A percentile compares a stretch with the other conserved stretches of the same genome.
Conservation (phyloP, 805 yeast species). For the Cephaloascus albidus region DNA sequence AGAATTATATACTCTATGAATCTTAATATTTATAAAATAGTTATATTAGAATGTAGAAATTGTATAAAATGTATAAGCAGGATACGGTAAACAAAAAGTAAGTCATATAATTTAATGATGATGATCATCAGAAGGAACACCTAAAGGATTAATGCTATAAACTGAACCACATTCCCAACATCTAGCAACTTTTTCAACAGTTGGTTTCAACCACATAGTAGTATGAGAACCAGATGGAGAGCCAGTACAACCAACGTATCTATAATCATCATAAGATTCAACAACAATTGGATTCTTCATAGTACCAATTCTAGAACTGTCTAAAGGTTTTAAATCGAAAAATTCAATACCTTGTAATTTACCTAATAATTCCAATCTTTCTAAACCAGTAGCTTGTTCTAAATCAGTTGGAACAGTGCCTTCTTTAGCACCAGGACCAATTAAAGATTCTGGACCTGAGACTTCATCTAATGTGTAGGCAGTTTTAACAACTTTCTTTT, state of each 20-base stretch:
- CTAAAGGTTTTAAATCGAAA: slow-evolving; percentile 83
- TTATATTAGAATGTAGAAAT: no score
- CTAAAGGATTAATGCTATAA: slow-evolving; percentile 80
- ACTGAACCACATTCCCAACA: slow-evolving; percentile 99
- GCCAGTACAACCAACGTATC: slow-evolving; percentile 97
- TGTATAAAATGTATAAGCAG: no score
- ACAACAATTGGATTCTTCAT: slow-evolving; percentile 80
- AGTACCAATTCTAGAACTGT: slow-evolving; percentile 84
- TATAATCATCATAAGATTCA: slow-evolving; percentile 84
- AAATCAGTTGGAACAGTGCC: slow-evolving; percentile 87
- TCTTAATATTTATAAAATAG: no score
- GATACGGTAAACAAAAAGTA: no score
- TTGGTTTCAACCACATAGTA: slow-evolving; percentile 87
- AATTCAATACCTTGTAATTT: slow-evolving; percentile 93
- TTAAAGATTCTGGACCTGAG: slow-evolving; percentile 63
- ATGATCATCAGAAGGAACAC: slow-evolving; percentile 61
- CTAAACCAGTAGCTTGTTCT: slow-evolving; percentile 98
- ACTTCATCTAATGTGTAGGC: slow-evolving; percentile 71
- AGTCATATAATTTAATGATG: slow-evolving; percentile 26
- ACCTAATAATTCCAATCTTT: slow-evolving; percentile 90
- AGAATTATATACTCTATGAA: no score
- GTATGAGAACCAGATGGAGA: slow-evolving; percentile 89
- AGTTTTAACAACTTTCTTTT: slow-evolving; percentile 44
- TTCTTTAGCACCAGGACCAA: slow-evolving; percentile 84
- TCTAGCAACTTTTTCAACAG: slow-evolving; percentile 75